phyloP scores from a whole-genome alignment of 345 rosid species.

The Dipteronia sinensis region DNA sequence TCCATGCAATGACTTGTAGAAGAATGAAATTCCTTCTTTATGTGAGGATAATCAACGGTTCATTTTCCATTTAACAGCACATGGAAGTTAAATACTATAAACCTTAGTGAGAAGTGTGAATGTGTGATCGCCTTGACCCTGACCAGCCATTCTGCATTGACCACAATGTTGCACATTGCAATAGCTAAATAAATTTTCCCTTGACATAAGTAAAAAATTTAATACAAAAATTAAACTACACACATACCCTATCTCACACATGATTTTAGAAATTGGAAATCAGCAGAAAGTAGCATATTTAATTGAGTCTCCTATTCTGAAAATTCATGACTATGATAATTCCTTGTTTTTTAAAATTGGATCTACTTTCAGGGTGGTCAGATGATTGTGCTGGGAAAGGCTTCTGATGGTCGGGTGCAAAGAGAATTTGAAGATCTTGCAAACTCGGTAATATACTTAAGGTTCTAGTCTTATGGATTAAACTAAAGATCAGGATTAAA shows the following conservation, averaged over 20 bases:
- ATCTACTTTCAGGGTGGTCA: conserved; percentile 52
- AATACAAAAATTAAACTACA: background rate
- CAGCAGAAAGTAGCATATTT: background rate
- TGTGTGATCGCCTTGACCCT: background rate
- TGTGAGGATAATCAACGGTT: background rate
- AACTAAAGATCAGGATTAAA: background rate
- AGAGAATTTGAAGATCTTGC: conserved; percentile 51
- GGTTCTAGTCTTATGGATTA: conserved; percentile 12
- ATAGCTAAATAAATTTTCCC: background rate
- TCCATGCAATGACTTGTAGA: background rate
- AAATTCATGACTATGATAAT: background rate
- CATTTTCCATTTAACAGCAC: background rate
- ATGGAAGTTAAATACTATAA: background rate
- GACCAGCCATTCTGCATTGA: background rate
- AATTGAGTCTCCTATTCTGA: background rate
- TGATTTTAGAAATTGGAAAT: background rate
- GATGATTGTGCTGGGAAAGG: conserved; percentile 57
- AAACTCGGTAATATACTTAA: conserved; percentile 39
- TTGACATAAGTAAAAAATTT: background rate
- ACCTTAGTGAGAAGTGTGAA: background rate
- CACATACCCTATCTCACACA: background rate
- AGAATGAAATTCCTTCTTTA: background rate
- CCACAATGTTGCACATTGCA: background rate
- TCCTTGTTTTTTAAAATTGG: background rate
- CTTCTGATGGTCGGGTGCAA: conserved; percentile 48